Conservation (phyloP, 2,329 filamentous ascomycete genomes). For the Clonostachys solani region DNA sequence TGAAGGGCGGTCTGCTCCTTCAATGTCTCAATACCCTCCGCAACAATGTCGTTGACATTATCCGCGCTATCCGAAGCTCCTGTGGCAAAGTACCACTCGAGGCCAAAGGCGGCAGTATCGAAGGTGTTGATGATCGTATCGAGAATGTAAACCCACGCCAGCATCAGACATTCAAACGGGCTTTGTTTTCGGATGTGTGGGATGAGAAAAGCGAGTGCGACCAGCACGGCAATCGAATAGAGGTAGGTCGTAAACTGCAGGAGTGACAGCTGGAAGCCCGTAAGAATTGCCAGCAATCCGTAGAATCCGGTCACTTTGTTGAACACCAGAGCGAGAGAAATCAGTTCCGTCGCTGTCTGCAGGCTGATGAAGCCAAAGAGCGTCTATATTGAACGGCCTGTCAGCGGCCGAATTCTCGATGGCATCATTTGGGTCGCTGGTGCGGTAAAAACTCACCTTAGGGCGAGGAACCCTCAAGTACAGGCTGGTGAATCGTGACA, state of each 20-base stretch:
- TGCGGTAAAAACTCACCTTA: slow-evolving; percentile 22
- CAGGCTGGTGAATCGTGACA: slow-evolving; percentile 29
- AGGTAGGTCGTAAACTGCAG: slow-evolving; percentile 90
- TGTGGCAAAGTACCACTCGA: slow-evolving; percentile 77
- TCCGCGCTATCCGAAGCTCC: slow-evolving; percentile 38
- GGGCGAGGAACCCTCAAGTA: slow-evolving; percentile 32
- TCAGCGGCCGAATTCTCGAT: slow-evolving; percentile 1
- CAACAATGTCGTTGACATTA: slow-evolving; percentile 13
- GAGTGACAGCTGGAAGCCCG: slow-evolving; percentile 76
- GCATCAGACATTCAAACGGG: slow-evolving; percentile 72
- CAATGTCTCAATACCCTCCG: slow-evolving; percentile 24
- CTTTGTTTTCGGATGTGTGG: slow-evolving; percentile 76
- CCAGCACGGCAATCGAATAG: slow-evolving; percentile 73
- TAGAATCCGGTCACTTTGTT: slow-evolving; percentile 93
- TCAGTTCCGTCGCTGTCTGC: slow-evolving; percentile 80
- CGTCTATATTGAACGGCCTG: slow-evolving; percentile 44
- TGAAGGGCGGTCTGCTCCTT: slow-evolving; percentile 23
- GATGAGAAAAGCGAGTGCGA: slow-evolving; percentile 64
- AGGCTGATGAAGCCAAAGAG: slow-evolving; percentile 85
- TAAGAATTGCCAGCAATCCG: slow-evolving; percentile 82
- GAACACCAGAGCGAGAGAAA: slow-evolving; percentile 77
- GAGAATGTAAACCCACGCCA: slow-evolving; percentile 82
- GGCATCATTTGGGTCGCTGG: background rate
- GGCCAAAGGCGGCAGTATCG: slow-evolving; percentile 78
- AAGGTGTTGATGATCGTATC: slow-evolving; percentile 78